A percentile compares a stretch with the other conserved stretches of the same genome.
phyloP scores from a whole-genome alignment of 2,329 filamentous ascomycete species.

The Truncatella angustata region DNA sequence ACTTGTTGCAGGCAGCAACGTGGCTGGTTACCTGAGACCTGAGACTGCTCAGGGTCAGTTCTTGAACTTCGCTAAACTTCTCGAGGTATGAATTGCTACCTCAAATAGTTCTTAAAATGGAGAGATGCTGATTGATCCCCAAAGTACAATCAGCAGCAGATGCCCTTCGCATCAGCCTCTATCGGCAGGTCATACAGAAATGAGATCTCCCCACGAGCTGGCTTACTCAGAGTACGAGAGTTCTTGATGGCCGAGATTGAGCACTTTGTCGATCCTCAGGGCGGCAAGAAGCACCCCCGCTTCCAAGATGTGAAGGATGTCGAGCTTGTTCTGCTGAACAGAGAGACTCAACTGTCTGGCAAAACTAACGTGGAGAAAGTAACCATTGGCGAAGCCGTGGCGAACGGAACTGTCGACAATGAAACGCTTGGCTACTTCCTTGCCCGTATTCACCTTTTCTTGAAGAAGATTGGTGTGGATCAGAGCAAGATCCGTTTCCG shows the following conservation, averaged over 20 bases:
- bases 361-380: slow-evolving; percentile 74
- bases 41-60: slow-evolving; percentile 99
- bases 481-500: slow-evolving; percentile 87
- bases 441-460: slow-evolving; percentile 87
- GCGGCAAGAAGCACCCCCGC: slow-evolving; percentile 89
- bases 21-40: slow-evolving; percentile 81
- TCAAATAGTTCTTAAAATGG: too few relatives aligned
- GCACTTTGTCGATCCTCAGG: slow-evolving; percentile 92
- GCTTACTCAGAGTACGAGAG: slow-evolving; percentile 90
- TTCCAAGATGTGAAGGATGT: slow-evolving; percentile 84
- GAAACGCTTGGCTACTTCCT: slow-evolving; percentile 98
- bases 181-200: slow-evolving; percentile 99
- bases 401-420: slow-evolving; percentile 83
- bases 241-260: slow-evolving; percentile 99
- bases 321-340: slow-evolving; percentile 80
- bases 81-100: too few relatives aligned
- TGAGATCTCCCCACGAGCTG: slow-evolving; percentile 90
- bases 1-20: too few relatives aligned
- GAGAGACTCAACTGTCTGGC: slow-evolving; percentile 80
- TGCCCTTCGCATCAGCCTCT: slow-evolving; percentile 96
- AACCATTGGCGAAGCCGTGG: slow-evolving; percentile 82
- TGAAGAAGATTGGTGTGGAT: slow-evolving; percentile 85
- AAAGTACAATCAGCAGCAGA: slow-evolving; percentile 90
- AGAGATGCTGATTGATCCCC: too few relatives aligned
- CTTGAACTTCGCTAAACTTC: slow-evolving; percentile 77